These are phyloP conservation scores for Colletotrichum theobromicola DNA, from an alignment of 2,329 filamentous ascomycete species.

Conservation along the genomic window DNA sequence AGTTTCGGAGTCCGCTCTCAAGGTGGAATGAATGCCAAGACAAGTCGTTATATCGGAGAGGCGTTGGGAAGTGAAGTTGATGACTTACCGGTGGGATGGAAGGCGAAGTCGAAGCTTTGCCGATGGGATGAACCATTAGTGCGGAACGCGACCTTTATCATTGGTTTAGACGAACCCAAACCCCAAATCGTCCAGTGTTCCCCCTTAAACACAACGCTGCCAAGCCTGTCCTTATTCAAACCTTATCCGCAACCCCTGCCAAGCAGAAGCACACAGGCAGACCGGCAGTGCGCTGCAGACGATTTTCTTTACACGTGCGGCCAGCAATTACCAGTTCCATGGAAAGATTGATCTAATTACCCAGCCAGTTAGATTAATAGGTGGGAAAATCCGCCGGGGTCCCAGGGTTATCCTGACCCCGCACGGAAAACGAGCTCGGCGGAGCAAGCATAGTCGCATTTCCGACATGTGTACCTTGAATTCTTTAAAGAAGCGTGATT, in stretches of 20 bases:
- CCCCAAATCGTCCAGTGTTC: not conserved
- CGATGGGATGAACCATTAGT: not conserved
- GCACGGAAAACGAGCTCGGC: constrained; percentile 16
- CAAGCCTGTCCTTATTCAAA: not conserved
- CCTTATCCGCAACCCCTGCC: constrained; percentile 13
- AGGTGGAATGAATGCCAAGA: not conserved
- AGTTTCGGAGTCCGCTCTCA: not conserved
- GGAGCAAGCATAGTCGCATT: not conserved
- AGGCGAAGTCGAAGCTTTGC: not conserved
- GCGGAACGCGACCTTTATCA: not conserved
- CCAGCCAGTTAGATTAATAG: constrained; percentile 1
- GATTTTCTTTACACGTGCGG: not conserved
- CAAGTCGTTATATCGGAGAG: not conserved
- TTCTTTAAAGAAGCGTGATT: not conserved
- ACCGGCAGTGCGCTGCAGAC: not conserved
- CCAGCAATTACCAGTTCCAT: not conserved
- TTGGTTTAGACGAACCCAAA: not conserved
- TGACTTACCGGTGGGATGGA: not conserved
- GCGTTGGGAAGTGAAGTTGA: not conserved
- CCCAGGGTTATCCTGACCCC: constrained; percentile 13
- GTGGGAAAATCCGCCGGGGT: not conserved
- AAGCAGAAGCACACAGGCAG: not conserved
- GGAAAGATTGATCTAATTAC: not conserved
- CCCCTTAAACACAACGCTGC: not conserved
- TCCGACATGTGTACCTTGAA: not conserved